These are phyloP conservation scores for Pseudonitzschia delicatissima DNA, from an alignment of 108 stramenopile species.

Conservation along the genomic window DNA sequence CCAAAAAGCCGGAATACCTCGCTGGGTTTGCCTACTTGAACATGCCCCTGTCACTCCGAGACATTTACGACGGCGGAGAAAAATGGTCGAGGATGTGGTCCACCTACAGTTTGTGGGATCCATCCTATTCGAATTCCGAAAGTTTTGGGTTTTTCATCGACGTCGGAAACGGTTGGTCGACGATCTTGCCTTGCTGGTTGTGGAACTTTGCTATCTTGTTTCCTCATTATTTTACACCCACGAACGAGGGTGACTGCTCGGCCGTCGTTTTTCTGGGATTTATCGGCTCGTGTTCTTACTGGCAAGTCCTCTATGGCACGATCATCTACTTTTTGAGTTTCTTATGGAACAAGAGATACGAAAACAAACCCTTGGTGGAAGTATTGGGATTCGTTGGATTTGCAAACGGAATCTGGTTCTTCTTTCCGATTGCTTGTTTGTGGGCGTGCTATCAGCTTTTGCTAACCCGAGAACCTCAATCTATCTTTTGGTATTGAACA, in stretches of 20 bases:
- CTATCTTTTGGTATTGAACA: constrained; percentile 38
- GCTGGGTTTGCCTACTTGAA: constrained; percentile 53
- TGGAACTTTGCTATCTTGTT: constrained; percentile 66
- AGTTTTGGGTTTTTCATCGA: constrained; percentile 87
- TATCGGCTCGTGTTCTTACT: constrained; percentile 62
- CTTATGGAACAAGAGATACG: constrained; percentile 64
- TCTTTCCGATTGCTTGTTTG: constrained; percentile 66
- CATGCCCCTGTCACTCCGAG: constrained; percentile 49
- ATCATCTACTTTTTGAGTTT: constrained; percentile 74
- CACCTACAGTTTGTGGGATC: constrained; percentile 78
- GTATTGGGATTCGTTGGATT: constrained; percentile 71
- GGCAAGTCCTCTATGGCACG: constrained; percentile 82
- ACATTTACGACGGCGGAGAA: constrained; percentile 44
- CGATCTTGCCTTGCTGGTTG: constrained; percentile 67
- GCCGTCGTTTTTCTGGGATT: constrained; percentile 46
- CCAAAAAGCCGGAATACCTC: constrained; percentile 30
- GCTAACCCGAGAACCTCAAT: constrained; percentile 51
- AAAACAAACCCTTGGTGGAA: constrained; percentile 43
- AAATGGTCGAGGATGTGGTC: constrained; percentile 78
- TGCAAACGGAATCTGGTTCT: constrained; percentile 71
- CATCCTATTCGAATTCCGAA: constrained; percentile 82
- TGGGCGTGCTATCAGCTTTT: constrained; percentile 57
- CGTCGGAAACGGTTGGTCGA: constrained; percentile 80
- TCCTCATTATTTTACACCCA: constrained; percentile 33
- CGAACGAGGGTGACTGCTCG: not conserved